Evolutionary conservation across 2,329 filamentous ascomycete genomes (phyloP), one percentile per base, ranked within the genome.

Genomic region (Penicillium sp.): DNA sequence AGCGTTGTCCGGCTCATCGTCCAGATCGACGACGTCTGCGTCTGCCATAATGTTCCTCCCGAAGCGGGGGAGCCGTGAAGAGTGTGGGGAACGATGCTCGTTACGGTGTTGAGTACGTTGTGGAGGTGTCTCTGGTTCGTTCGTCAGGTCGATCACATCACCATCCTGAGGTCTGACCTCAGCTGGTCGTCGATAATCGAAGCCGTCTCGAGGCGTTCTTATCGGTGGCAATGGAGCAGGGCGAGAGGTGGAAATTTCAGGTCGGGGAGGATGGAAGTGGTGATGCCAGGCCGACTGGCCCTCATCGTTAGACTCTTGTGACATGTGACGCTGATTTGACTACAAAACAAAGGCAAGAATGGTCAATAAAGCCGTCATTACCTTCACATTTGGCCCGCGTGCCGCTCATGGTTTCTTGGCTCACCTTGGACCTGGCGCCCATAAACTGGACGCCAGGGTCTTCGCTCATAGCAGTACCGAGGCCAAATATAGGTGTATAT

Each of bases 181-280:
- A 16, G 77, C 71, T 1, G 85, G 85, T 60, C 82, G 76, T 59
- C 84, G 76, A 61, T 78, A 83, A 62, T 87, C 85, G 46, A 79
- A 74, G 4, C 84, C 83, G 73, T 85, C 82, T n/a, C 83, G 81
- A 14, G 76, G 69, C 62, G 73, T 82, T 61, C 78, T 74, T 59
- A 68, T 65, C 44, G 66, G 68, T 68, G 74, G 72, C 62, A 73
- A 61, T 50, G 60, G 73, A 50, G 61, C 63, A 56, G 62, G 66
- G 54, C 59, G 70, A 55, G 56, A 56, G 19, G 33, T 41, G 44
- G 61, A 39, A 44, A 54, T 36, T 53, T 60, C 59, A n/a, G 55
- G 69, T 60, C 39, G 70, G 57, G 36, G 67, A 60, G 50, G 67
- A 46, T 73, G 68, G 19, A 66, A 69, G 41, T 65, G 61, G 35